Base-by-base conservation (phyloP, 2,329 filamentous ascomycete genomes). In the Colletotrichum zoysiae region DNA sequence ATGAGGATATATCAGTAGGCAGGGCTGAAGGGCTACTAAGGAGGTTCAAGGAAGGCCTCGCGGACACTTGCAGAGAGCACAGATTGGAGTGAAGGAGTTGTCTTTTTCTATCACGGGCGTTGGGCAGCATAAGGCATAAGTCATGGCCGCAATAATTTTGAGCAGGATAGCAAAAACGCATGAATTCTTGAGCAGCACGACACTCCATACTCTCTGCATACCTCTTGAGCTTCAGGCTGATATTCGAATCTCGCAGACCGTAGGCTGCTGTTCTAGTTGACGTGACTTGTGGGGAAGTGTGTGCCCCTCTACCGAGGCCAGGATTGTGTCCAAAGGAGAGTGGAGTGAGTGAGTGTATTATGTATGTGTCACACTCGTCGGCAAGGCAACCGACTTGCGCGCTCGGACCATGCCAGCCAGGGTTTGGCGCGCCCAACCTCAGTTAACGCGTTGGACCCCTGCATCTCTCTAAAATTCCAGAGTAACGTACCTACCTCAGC, bases 111-210 rank as follows among this genome's bases (percentile, higher is more conserved):
- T 71, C 48, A 55, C 30, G n/a, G 69, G 69, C 69, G 69, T 71
- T 64, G 23, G 46, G 53, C 66, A 72, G 70, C 66, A 65, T 70
- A 70, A 58, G 44, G 59, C 70, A 70, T 65, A 30, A 60, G 33
- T 70, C 64, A 55, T 51, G 60, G 40, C 48, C 30, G 70, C 66
- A 57, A 60, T 70, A 70, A 50, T 70, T 51, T 35, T 56, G 20
- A 63, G 53, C 65, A 65, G 48, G 69, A 72, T 71, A 57, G 55
- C 35, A 58, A 57, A 14, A 26, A 33, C 9, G 23, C 40, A 51
- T 58, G 30, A 8, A 30, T 18, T 67, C 44, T 46, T 48, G 55
- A 44, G 59, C 65, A 38, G 12, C 16, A 50, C 11, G 9, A n/a
- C 7, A 3, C 1, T 16, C 35, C 33, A n/a, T 18, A 14, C 6